A percentile compares a stretch with the other conserved stretches of the same genome.
Conservation (phyloP, 768 basidiomycete genomes). For the Galerina marginata region DNA sequence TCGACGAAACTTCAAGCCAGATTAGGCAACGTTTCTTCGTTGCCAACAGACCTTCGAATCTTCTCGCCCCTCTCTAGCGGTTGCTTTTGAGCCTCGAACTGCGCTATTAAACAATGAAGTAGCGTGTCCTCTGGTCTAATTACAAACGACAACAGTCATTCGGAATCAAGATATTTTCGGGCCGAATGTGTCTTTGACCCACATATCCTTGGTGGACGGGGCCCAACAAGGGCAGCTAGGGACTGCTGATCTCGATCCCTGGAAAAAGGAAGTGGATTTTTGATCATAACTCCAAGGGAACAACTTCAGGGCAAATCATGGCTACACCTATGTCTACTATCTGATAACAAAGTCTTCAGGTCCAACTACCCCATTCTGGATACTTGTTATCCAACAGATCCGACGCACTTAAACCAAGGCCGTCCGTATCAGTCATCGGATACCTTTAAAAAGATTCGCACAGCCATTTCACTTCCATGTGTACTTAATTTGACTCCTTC, state of each 20-base stretch:
- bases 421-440: not conserved
- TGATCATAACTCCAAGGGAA: too few relatives aligned
- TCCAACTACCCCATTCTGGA: not conserved
- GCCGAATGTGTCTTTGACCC: not conserved
- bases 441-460: slow-evolving; percentile 3
- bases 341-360: not conserved
- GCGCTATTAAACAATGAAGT: too few relatives aligned
- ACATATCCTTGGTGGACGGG: not conserved
- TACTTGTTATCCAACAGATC: not conserved
- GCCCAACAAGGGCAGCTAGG: not conserved
- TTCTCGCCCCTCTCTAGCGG: too few relatives aligned
- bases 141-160: not conserved
- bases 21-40: not conserved
- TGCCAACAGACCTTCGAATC: not conserved
- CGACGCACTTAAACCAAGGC: not conserved
- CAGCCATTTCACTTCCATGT: slow-evolving; percentile 12
- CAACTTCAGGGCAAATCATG: too few relatives aligned
- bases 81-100: too few relatives aligned
- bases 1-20: not conserved
- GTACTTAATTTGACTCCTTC: slow-evolving; percentile 7
- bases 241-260: not conserved
- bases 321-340: too few relatives aligned
- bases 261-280: not conserved
- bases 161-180: not conserved
- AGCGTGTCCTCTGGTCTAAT: too few relatives aligned